Evolutionary conservation across 208 protist genomes (phyloP).

Genomic region (Trypanosoma avium): DNA sequence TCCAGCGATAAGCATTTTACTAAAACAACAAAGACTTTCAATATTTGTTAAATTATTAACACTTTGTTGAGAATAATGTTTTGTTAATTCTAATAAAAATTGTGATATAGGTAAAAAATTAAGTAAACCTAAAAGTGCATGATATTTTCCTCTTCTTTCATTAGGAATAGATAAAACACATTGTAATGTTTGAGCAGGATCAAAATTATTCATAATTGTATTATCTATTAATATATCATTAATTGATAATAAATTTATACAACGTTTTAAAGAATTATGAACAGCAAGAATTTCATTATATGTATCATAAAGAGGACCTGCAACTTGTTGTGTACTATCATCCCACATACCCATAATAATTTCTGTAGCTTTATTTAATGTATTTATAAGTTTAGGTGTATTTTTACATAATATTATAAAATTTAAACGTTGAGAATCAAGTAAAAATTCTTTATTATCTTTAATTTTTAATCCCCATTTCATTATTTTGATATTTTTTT

Average conservation of each 20-base stretch:
- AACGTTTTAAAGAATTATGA: conserved; percentile 22
- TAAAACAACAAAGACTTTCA: conserved; percentile 39
- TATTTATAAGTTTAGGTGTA: conserved; percentile 36
- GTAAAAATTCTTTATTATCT: not conserved
- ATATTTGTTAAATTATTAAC: conserved; percentile 1
- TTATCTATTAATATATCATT: not conserved
- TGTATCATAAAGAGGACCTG: conserved; percentile 80
- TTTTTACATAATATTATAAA: conserved; percentile 32
- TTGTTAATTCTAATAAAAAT: conserved; percentile 45
- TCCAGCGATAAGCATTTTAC: conserved; percentile 47
- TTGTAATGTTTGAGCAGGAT: conserved; percentile 34
- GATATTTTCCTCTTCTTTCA: conserved; percentile 86
- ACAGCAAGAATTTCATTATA: conserved; percentile 59
- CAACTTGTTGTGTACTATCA: conserved; percentile 83
- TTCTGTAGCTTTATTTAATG: conserved; percentile 55
- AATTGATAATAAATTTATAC: not conserved
- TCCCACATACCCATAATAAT: conserved; percentile 89
- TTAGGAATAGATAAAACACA: conserved; percentile 55
- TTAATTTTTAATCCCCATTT: conserved; percentile 8
- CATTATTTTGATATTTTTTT: not conserved
- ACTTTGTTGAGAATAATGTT: conserved; percentile 13
- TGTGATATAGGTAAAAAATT: conserved; percentile 39
- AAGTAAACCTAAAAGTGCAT: conserved; percentile 75
- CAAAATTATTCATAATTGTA: conserved; percentile 5
- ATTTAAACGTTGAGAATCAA: not conserved